Base-by-base conservation (phyloP, 2,329 filamentous ascomycete genomes). In the Aureobasidium subglaciale region DNA sequence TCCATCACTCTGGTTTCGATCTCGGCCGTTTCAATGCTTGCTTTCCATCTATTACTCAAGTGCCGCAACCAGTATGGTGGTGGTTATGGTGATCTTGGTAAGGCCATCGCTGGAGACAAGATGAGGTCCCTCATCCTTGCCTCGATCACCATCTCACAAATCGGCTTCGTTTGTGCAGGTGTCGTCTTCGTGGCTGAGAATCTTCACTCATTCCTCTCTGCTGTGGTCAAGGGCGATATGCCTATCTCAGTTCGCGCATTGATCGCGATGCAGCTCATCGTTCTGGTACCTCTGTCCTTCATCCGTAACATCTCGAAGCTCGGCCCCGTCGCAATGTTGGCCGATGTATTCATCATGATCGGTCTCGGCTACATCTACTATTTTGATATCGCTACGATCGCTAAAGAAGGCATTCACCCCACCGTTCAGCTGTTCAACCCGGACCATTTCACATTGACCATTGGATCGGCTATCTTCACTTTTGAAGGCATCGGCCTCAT, bases 141-240 rank as follows among this genome's bases (percentile, higher is more conserved):
- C 0, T 89, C 86, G 11, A 85, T 90, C 66, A 81, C 84, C 0
- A 76, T 90, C 10, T 90, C 87, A 0, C 87, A 90, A 67, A 74
- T 90, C 13, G 87, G 87, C 1, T 90, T 90, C 60, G 87, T 90
- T 38, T 90, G 86, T 62, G 83, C 87, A 0, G 87, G 87, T 29
- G 79, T 89, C 49, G 87, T 90, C 54, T 90, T 90, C 64, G 85
- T 85, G 0, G 87, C 87, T 0, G 85, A 90, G 66, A 90, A 90
- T 63, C 69, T 88, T 18, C 77, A 77, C 35, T 81, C 84, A 0
- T 88, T 90, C 69, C 70, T 86, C 22, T 71, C 80, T 27, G 86
- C 86, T 2, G 79, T 89, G 30, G 73, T 77, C 1, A 67, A 73
- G 4, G 49, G 58, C 1, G 69, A 60, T 2, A 65, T 73, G 22